Evolutionary conservation across 768 basidiomycete genomes (phyloP), one percentile per base, ranked within the genome.

Genomic region (Jaapia argillacea): DNA sequence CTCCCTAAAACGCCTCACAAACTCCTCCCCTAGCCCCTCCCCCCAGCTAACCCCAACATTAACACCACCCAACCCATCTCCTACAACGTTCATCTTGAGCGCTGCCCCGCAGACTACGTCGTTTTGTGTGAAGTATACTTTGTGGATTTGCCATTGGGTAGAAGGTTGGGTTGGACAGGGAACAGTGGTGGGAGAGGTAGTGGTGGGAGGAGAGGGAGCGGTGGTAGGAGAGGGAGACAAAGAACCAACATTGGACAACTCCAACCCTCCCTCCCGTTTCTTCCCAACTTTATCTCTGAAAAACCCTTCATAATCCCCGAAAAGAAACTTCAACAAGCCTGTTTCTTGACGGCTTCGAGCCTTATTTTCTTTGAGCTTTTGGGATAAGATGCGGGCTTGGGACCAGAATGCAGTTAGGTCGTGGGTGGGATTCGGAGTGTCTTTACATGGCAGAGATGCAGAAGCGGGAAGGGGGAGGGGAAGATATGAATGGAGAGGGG

Each of bases 221-320:
- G 10, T 40, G 0, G n/a, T 16, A n/a, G 18, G 3, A 22, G 45
- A 47, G 10, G 16, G 10, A 33, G 10, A 16, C 40, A 65, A 61
- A 3, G 47, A 51, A 12, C 68, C 67, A 12, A 64, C 40, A 48
- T 70, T 70, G n/a, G 68, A 69, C 7, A 69, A 41, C 46, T 63
- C 61, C 13, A 70, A 42, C 24, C 58, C 58, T n/a, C n/a, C 50
- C 4, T 44, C 47, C 20, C 68, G 54, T 49, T 66, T 65, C 48
- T 51, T 55, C 13, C 62, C 64, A 13, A 64, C 42, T 47, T 53
- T 53, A 1, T 57, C 55, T 6, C 35, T 42, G 40, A 61, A 54
- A 46, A 46, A 68, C 3, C 44, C 48, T 22, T 51, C 53, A 43
- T 61, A 61, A 35, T 58, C 50, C 22, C 63, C 60, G 42, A 55